phyloP scores from a whole-genome alignment of 2,329 filamentous ascomycete genomes.

The Penicillium hordei region DNA sequence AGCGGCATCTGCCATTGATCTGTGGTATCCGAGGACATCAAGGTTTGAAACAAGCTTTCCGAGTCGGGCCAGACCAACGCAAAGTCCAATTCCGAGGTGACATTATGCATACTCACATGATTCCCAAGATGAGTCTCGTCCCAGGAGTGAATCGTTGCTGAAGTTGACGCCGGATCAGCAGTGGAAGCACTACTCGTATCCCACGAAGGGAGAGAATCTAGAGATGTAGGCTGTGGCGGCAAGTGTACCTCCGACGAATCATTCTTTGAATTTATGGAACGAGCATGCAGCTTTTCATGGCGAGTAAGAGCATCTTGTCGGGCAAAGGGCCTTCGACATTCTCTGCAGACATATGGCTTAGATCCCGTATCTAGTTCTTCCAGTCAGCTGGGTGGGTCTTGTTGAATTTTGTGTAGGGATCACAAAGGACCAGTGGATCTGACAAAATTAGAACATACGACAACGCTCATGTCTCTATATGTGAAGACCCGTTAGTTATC shows the following conservation, averaged over 20 bases:
- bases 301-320: conserved; percentile 48
- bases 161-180: conserved; percentile 15
- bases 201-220: conserved; percentile 28
- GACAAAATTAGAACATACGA: conserved; percentile 33
- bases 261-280: conserved; percentile 27
- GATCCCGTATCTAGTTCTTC: conserved; percentile 40
- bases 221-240: conserved; percentile 16
- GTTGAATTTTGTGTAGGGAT: no score
- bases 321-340: conserved; percentile 44
- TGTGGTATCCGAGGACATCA: conserved; percentile 43
- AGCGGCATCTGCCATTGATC: conserved; percentile 47
- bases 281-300: conserved; percentile 45
- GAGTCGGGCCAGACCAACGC: conserved; percentile 49
- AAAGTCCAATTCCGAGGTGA: conserved; percentile 39
- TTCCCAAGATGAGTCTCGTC: conserved; percentile 20
- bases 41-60: conserved; percentile 46
- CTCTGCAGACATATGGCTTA: conserved; percentile 44
- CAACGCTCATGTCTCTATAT: conserved; percentile 46
- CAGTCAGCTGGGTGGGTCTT: conserved; percentile 21
- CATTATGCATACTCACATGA: conserved; percentile 25
- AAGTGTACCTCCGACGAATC: conserved; percentile 12
- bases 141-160: conserved; percentile 28
- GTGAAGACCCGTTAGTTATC: conserved; percentile 9
- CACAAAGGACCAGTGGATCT: no score
- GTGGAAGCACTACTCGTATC: conserved; percentile 26